Evolutionary conservation across 169 alveolate genomes (phyloP), one percentile per base, ranked within the genome.

Genomic region (Plasmodium gaboni): DNA sequence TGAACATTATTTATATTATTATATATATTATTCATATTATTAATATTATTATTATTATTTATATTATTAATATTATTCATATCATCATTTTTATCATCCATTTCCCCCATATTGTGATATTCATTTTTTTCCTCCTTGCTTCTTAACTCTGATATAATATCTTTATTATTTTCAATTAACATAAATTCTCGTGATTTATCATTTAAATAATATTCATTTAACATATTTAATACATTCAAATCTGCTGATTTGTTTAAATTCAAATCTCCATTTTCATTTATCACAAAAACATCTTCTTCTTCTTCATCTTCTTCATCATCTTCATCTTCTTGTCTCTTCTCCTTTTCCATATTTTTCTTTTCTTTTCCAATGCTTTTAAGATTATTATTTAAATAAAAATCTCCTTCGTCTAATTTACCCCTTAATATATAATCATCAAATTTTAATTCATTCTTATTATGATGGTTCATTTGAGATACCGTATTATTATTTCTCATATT

Each of bases 171-270:
- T 57, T 32, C 86, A 48, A 73, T 15, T 57, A 55, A 12, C 72
- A 73, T 26, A 13, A 73, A 4, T 32, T 76, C 78, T 22, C n/a
- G 50, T 22, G 70, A 15, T n/a, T 78, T 65, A n/a, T 46, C 42
- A 48, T 38, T 59, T 59, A 64, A 15, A n/a, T 78, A 78, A 55
- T 78, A 78, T 32, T 78, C 67, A 78, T 78, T 78, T 57, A 78
- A n/a, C 8, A 78, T 48, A 7, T 78, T 78, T 46, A 78, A 46
- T 17, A 70, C 78, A 46, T 78, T 78, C 15, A 65, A 5, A 55
- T 78, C 76, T n/a, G 64, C 12, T 38, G 51, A n/a, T 12, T 61
- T 10, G 46, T 78, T 55, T 28, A 64, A n/a, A 48, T 78, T 78
- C 4, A 51, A 12, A 22, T 74, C 59, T 44, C 17, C 74, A 42